Percentiles rank a stretch among this genome's conserved stretches.
These are phyloP conservation scores for Liriodendron chinense DNA, from an alignment of 164 flowering plant species.

Conservation along the genomic window DNA sequence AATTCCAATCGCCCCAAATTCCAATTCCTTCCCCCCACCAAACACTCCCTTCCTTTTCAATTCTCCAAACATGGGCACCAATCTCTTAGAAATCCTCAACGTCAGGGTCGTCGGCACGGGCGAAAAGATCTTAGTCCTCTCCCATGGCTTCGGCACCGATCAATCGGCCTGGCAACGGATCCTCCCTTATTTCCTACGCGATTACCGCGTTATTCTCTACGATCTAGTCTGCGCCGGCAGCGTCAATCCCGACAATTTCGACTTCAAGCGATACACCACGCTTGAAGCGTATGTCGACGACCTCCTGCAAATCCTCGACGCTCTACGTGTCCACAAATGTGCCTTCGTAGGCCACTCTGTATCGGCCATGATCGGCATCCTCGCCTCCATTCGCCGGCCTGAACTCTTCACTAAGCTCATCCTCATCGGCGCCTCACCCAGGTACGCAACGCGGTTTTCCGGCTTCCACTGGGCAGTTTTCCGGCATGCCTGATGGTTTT, in stretches of 20 bases:
- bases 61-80: constrained; percentile 5
- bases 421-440: constrained; percentile 91
- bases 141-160: constrained; percentile 95
- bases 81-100: constrained; percentile 65
- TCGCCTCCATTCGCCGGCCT: constrained; percentile 87
- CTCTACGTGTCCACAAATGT: constrained; percentile 56
- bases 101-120: constrained; percentile 75
- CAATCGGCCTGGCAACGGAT: constrained; percentile 93
- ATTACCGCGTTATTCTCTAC: constrained; percentile 61
- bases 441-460: constrained; percentile 30
- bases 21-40: neutral
- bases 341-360: constrained; percentile 89
- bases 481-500: too few species aligned
- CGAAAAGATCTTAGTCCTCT: constrained; percentile 56
- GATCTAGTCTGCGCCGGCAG: constrained; percentile 95
- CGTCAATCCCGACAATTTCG: constrained; percentile 87
- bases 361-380: constrained; percentile 89
- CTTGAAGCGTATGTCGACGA: constrained; percentile 92
- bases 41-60: neutral
- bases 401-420: constrained; percentile 81
- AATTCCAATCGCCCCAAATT: neutral
- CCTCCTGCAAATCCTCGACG: constrained; percentile 69
- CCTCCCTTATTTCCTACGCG: constrained; percentile 56
- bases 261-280: constrained; percentile 63
- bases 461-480: too few species aligned